phyloP scores from a whole-genome alignment of 1,284 basidiomycete species.

The Farysia itapuensis region DNA sequence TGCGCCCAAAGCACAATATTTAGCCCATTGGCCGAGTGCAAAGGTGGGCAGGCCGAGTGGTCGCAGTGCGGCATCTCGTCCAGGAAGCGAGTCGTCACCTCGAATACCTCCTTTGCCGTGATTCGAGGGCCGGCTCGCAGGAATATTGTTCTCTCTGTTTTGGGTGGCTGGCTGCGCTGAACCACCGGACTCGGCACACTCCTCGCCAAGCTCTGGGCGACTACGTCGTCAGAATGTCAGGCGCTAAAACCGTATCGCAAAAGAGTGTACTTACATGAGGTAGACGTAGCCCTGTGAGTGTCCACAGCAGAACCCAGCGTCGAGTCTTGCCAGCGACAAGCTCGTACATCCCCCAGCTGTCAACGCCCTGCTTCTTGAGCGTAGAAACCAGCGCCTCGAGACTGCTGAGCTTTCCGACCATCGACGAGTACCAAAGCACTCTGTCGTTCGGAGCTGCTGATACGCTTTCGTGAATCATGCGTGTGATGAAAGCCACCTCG shows the following conservation, averaged over 20 bases:
- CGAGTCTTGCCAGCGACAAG: constrained; percentile 76
- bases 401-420: constrained; percentile 82
- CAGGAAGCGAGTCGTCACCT: neutral
- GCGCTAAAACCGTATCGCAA: too few species aligned
- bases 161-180: neutral
- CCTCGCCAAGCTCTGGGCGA: neutral
- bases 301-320: constrained; percentile 85
- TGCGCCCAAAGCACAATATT: neutral
- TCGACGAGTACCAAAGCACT: constrained; percentile 77
- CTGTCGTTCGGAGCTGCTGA: constrained; percentile 52
- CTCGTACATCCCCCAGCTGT: constrained; percentile 81
- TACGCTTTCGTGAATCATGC: constrained; percentile 78
- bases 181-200: neutral
- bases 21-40: too few species aligned
- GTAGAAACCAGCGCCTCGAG: constrained; percentile 68
- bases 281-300: constrained; percentile 3
- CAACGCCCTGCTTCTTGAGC: constrained; percentile 62
- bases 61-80: neutral
- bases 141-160: neutral
- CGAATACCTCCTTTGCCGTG: neutral
- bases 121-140: neutral
- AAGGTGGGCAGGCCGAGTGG: too few species aligned
- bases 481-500: constrained; percentile 74
- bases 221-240: too few species aligned
- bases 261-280: constrained; percentile 13